Evolutionary conservation across 495 filamentous ascomycete genomes (phyloP).

Genomic region (Tuber umbilicatum): DNA sequence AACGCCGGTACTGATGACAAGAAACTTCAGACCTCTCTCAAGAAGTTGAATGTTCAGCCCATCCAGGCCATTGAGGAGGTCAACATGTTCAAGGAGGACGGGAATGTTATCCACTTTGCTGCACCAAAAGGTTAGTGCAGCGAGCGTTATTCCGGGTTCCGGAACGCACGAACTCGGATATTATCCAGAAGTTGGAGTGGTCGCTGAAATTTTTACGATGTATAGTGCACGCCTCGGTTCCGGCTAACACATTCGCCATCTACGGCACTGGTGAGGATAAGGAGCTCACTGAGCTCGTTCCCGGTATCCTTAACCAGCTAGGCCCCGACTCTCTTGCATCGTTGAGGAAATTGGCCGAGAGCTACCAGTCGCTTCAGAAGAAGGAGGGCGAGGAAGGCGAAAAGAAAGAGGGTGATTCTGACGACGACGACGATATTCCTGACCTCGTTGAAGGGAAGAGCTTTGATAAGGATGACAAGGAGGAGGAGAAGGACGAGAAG

Average conservation of each 20-base stretch:
- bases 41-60: constrained; percentile 94
- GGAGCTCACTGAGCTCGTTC: constrained; percentile 98
- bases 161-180: constrained; percentile 1
- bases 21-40: constrained; percentile 90
- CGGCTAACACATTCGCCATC: constrained; percentile 97
- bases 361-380: constrained; percentile 99
- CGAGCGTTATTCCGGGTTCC: constrained; percentile 2
- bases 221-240: constrained; percentile 88
- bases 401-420: constrained; percentile 68
- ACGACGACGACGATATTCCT: constrained; percentile 72
- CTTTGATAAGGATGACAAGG: constrained; percentile 63
- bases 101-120: constrained; percentile 98
- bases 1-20: constrained; percentile 91
- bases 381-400: constrained; percentile 63
- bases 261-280: constrained; percentile 99
- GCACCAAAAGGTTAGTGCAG: constrained; percentile 77
- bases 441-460: constrained; percentile 92
- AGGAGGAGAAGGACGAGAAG: constrained; percentile 45
- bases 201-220: constrained; percentile 12
- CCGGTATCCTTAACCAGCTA: constrained; percentile 98
- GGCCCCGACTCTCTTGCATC: constrained; percentile 96
- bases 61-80: constrained; percentile 99
- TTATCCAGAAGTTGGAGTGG: constrained; percentile 7
- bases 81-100: constrained; percentile 99
- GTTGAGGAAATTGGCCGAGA: constrained; percentile 95